Evolutionary conservation across 768 basidiomycete genomes (phyloP).

Genomic region (Hypholoma sublateritium): DNA sequence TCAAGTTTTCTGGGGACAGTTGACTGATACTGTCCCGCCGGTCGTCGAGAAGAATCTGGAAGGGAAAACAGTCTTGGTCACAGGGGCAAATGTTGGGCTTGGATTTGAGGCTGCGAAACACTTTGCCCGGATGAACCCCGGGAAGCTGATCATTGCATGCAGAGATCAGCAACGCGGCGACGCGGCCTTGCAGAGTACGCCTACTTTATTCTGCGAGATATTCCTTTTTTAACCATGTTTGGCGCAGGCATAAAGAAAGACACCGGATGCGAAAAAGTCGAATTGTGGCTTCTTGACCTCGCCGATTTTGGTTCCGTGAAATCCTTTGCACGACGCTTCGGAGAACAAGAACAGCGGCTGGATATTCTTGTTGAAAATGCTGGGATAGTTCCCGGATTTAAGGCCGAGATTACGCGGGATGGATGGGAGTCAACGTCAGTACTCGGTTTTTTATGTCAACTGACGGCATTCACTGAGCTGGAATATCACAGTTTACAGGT

Average conservation of each 20-base stretch:
- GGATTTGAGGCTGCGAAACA: conserved; percentile 48
- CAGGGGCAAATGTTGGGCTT: conserved; percentile 49
- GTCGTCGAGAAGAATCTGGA: conserved; percentile 33
- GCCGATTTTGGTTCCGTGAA: conserved; percentile 38
- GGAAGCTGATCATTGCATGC: conserved; percentile 37
- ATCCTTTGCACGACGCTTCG: conserved; percentile 34
- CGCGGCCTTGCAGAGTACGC: conserved; percentile 33
- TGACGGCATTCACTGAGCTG: conserved; percentile 11
- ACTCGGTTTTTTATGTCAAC: not conserved
- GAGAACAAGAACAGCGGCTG: conserved; percentile 31
- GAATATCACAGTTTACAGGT: conserved; percentile 40
- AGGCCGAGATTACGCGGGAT: conserved; percentile 24
- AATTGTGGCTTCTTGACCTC: conserved; percentile 44
- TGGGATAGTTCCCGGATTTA: conserved; percentile 3
- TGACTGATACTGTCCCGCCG: conserved; percentile 14
- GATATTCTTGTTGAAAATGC: conserved; percentile 32
- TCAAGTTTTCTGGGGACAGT: too few relatives aligned
- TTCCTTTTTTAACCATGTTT: not conserved
- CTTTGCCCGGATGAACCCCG: conserved; percentile 43
- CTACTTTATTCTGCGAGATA: not conserved
- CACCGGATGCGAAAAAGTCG: conserved; percentile 32
- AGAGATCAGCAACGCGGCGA: conserved; percentile 34
- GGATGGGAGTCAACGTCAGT: conserved; percentile 42
- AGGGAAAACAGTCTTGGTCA: conserved; percentile 47
- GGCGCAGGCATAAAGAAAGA: conserved; percentile 26